These are phyloP conservation scores for Calonectria crousiana DNA, from an alignment of 2,329 filamentous ascomycete genomes.

Conservation along the genomic window DNA sequence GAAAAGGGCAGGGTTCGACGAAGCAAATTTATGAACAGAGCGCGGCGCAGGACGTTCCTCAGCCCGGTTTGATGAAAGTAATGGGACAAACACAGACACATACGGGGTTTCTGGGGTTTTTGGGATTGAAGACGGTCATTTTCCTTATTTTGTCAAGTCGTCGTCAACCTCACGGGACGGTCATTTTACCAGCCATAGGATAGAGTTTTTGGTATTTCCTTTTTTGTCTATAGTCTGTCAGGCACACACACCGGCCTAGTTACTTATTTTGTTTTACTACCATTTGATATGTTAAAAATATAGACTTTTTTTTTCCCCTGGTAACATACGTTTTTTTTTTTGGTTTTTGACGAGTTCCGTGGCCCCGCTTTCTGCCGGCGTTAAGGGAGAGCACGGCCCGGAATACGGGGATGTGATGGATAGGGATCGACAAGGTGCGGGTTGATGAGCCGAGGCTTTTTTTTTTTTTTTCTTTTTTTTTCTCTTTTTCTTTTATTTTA, in stretches of 20 bases:
- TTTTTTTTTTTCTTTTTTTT: not conserved
- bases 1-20: conserved; percentile 13
- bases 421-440: not conserved
- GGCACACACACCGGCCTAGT: conserved; percentile 8
- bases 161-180: not conserved
- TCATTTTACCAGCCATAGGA: not conserved
- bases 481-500: not conserved
- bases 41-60: conserved; percentile 3
- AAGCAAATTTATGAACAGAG: conserved; percentile 17
- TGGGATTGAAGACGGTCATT: conserved; percentile 6
- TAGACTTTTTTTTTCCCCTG: not conserved
- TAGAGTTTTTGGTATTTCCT: conserved; percentile 2
- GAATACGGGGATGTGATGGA: not conserved
- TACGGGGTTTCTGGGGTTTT: not conserved
- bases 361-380: not conserved
- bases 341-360: not conserved
- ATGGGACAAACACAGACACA: not conserved
- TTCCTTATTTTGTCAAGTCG: conserved; percentile 3
- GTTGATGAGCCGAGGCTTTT: not conserved
- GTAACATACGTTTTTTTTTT: conserved; percentile 4
- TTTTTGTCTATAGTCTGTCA: conserved; percentile 5
- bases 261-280: conserved; percentile 3
- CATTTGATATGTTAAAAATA: not conserved
- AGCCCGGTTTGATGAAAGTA: conserved; percentile 10
- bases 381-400: not conserved